Conservation (phyloP, 192 early-diverging fungal genomes). For the Backusella morwellensis region DNA sequence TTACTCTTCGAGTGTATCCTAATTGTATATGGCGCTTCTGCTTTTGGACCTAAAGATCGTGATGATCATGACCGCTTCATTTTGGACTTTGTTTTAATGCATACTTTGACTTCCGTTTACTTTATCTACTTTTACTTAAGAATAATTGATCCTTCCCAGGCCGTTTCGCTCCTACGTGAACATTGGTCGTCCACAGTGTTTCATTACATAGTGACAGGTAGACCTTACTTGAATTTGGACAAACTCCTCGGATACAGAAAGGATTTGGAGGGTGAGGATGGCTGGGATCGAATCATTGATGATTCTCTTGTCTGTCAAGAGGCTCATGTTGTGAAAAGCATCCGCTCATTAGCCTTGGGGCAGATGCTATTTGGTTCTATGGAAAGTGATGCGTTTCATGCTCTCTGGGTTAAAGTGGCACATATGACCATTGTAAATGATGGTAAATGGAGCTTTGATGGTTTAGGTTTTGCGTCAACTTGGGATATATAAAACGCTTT, state of each 20-base stretch:
- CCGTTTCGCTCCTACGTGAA: slow-evolving; percentile 39
- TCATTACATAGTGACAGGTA: slow-evolving; percentile 39
- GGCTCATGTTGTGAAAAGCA: slow-evolving; percentile 51
- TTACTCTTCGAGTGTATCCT: slow-evolving; percentile 37
- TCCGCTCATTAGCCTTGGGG: slow-evolving; percentile 49
- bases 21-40: slow-evolving; percentile 36
- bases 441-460: slow-evolving; percentile 34
- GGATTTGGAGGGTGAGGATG: slow-evolving; percentile 29
- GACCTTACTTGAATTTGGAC: slow-evolving; percentile 39
- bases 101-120: slow-evolving; percentile 49
- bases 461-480: slow-evolving; percentile 24
- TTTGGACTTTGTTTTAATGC: slow-evolving; percentile 46
- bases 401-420: slow-evolving; percentile 33
- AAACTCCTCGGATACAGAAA: slow-evolving; percentile 27
- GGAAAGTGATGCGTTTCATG: not conserved
- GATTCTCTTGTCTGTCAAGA: slow-evolving; percentile 46
- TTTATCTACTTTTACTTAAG: slow-evolving; percentile 45
- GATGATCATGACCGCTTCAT: slow-evolving; percentile 20
- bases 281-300: slow-evolving; percentile 47
- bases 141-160: slow-evolving; percentile 36
- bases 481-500: not conserved
- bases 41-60: slow-evolving; percentile 25
- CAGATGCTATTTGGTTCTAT: slow-evolving; percentile 34
- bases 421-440: slow-evolving; percentile 31
- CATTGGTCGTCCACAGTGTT: slow-evolving; percentile 31